phyloP scores from a whole-genome alignment of 2,329 filamentous ascomycete genomes.

The Botrytis deweyae region DNA sequence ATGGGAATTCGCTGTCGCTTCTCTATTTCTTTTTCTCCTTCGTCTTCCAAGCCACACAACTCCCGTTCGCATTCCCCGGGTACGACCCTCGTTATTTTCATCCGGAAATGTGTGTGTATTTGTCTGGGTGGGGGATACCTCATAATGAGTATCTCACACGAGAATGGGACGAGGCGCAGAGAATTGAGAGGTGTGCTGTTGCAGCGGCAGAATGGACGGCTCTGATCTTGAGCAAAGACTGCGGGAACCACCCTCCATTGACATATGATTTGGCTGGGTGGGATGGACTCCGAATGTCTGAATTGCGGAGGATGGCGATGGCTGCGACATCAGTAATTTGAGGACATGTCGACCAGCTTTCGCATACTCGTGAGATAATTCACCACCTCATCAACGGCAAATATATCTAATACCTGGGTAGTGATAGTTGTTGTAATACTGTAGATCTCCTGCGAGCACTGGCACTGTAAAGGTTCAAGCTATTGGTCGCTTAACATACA shows the following conservation, averaged over 20 bases:
- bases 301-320: neutral
- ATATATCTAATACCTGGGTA: neutral
- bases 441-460: neutral
- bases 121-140: neutral
- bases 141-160: fast-evolving
- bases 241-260: neutral
- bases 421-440: neutral
- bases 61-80: neutral
- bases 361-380: neutral
- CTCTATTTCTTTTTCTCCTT: neutral
- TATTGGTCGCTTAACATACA: neutral
- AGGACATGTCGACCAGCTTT: neutral
- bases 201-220: neutral
- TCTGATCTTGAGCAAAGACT: fast-evolving
- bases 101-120: neutral
- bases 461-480: neutral
- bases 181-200: neutral
- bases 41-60: neutral
- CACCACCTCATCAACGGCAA: neutral
- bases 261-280: fast-evolving
- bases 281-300: fast-evolving
- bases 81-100: neutral
- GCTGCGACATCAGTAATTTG: neutral
- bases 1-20: fast-evolving
- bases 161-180: neutral